Conservation (phyloP, 352 stramenopile genomes). For the Paralagenidium karlingii region DNA sequence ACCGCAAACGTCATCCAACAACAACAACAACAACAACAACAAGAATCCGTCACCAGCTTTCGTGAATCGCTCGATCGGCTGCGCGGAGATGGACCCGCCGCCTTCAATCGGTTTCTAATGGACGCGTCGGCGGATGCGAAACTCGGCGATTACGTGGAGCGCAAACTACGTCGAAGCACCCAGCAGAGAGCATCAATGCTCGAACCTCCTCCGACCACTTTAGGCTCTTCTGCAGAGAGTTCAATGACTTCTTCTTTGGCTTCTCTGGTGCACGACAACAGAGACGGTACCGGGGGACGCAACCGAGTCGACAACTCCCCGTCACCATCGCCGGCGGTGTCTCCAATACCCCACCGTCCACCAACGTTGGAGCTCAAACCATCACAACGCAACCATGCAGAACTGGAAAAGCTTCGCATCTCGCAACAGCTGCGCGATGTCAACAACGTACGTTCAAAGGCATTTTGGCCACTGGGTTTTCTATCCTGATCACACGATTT, state of each 20-base stretch:
- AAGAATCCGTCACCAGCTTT: too few species aligned
- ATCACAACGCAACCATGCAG: conserved; percentile 29
- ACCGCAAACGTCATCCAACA: too few species aligned
- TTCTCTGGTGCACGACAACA: neutral
- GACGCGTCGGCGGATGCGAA: conserved; percentile 41
- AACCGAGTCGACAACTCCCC: conserved; percentile 3
- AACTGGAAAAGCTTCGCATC: conserved; percentile 49
- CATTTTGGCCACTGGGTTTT: neutral
- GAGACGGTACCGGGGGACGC: neutral
- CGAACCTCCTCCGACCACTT: conserved; percentile 15
- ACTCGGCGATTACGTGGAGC: conserved; percentile 49
- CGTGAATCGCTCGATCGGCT: too few species aligned
- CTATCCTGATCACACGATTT: neutral
- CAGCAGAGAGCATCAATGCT: conserved; percentile 6
- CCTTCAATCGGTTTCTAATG: conserved; percentile 30
- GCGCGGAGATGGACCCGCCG: too few species aligned
- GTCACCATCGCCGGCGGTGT: neutral
- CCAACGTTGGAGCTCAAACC: conserved; percentile 13
- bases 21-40: too few species aligned
- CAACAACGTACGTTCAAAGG: conserved; percentile 52
- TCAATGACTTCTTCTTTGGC: conserved; percentile 9
- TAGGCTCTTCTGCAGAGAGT: conserved; percentile 16
- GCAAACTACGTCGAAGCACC: conserved; percentile 25
- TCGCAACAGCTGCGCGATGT: conserved; percentile 56
- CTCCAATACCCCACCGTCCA: too few species aligned